Conservation (phyloP, 2,329 filamentous ascomycete genomes). For the Talaromyces sp. region DNA sequence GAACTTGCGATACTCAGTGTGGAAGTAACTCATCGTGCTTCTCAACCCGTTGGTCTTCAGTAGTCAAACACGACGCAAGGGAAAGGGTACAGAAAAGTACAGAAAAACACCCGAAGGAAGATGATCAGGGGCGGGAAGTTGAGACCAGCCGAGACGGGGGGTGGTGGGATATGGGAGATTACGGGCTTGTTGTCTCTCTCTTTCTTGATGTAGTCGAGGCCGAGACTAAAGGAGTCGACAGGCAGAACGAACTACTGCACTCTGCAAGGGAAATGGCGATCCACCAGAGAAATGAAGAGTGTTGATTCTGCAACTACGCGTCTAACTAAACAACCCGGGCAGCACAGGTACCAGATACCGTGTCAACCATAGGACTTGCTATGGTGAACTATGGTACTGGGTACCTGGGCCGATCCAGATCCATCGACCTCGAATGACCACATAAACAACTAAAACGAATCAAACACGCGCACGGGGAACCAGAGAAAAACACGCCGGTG, state of each 20-base stretch:
- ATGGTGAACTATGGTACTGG: slow-evolving; percentile 6
- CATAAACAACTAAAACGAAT: slow-evolving; percentile 7
- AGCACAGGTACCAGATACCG: slow-evolving; percentile 2
- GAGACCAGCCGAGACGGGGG: slow-evolving; percentile 7
- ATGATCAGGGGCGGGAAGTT: slow-evolving; percentile 13
- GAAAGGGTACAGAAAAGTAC: slow-evolving; percentile 12
- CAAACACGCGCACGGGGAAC: slow-evolving; percentile 15
- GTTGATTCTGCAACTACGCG: background rate
- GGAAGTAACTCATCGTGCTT: slow-evolving; percentile 43
- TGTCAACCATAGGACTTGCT: background rate
- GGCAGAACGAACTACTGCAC: background rate
- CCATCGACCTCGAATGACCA: background rate
- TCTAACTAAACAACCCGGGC: background rate
- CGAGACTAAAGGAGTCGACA: slow-evolving; percentile 1
- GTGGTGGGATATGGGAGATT: background rate
- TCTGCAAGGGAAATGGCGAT: slow-evolving; percentile 3
- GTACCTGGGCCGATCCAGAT: slow-evolving; percentile 6
- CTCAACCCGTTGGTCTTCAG: background rate
- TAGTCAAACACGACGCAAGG: slow-evolving; percentile 10
- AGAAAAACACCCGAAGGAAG: slow-evolving; percentile 13
- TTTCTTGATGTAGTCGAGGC: background rate
- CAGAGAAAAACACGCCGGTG: slow-evolving; percentile 27
- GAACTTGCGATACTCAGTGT: slow-evolving; percentile 69
- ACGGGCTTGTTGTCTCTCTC: background rate
- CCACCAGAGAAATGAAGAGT: background rate